These are phyloP conservation scores for Xylaria sp. DNA, from an alignment of 2,329 filamentous ascomycete species.

Conservation along the genomic window DNA sequence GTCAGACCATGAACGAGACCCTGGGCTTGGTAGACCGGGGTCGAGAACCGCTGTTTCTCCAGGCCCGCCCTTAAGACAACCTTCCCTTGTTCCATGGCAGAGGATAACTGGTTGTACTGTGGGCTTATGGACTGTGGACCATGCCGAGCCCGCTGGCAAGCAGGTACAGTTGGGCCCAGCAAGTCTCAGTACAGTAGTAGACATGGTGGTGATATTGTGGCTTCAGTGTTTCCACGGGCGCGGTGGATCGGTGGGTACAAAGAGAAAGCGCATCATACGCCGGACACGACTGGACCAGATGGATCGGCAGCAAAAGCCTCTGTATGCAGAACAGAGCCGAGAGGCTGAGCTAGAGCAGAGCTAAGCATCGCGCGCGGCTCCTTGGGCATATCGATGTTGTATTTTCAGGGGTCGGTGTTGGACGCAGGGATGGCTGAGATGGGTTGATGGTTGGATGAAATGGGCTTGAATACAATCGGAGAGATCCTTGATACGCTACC, in stretches of 20 bases:
- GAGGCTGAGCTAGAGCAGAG: constrained; percentile 29
- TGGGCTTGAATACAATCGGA: background rate
- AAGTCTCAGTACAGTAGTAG: background rate
- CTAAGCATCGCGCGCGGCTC: constrained; percentile 44
- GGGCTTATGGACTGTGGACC: background rate
- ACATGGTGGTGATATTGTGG: background rate
- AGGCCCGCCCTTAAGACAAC: constrained; percentile 36
- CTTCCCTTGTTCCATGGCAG: constrained; percentile 42
- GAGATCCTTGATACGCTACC: background rate
- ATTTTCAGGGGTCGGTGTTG: constrained; percentile 43
- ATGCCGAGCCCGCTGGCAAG: constrained; percentile 3
- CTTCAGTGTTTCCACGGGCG: constrained; percentile 1
- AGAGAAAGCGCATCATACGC: background rate
- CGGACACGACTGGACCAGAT: constrained; percentile 28
- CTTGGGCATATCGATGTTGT: constrained; percentile 39
- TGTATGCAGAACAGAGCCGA: constrained; percentile 36
- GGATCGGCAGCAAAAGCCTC: constrained; percentile 14
- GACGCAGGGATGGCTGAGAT: background rate
- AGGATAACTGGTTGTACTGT: constrained; percentile 27
- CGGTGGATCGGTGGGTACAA: constrained; percentile 8
- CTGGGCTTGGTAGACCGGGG: constrained; percentile 37
- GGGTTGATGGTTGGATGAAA: constrained; percentile 1
- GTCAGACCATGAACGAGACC: constrained; percentile 33
- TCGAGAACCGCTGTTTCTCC: constrained; percentile 43
- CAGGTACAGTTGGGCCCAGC: constrained; percentile 1